Evolutionary conservation across 2,329 filamentous ascomycete genomes (phyloP).

Genomic region (Endocalyx cinctus): DNA sequence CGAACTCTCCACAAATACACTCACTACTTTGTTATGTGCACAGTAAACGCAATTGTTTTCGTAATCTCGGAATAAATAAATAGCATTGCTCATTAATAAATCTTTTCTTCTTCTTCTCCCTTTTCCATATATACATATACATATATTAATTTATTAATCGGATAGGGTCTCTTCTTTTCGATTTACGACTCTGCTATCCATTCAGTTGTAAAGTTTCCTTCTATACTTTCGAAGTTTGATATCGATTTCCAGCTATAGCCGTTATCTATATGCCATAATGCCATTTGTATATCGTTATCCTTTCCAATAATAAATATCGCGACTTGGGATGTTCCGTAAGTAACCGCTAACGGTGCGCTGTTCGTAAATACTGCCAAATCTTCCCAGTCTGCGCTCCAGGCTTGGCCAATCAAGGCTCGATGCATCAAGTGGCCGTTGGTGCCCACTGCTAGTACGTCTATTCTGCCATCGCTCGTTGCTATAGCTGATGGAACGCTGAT

Average conservation of each 20-base stretch:
- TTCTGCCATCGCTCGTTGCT: slow-evolving; percentile 3
- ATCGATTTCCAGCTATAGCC: slow-evolving; percentile 2
- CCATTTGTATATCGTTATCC: slow-evolving; percentile 1
- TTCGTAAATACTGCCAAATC: slow-evolving; percentile 10
- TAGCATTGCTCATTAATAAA: too few species aligned
- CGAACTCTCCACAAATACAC: too few species aligned
- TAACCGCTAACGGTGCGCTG: slow-evolving; percentile 11
- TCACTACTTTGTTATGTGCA: too few species aligned
- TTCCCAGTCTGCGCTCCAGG: slow-evolving; percentile 7
- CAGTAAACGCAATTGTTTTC: too few species aligned
- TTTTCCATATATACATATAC: too few species aligned
- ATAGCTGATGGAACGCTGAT: slow-evolving; percentile 7
- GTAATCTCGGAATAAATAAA: too few species aligned
- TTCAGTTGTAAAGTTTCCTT: slow-evolving; percentile 1
- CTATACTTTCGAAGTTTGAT: neutral
- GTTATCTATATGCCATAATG: neutral
- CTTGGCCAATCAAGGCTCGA: slow-evolving; percentile 1
- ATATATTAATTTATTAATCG: neutral
- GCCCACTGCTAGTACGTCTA: slow-evolving; percentile 10
- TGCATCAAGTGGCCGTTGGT: slow-evolving; percentile 8
- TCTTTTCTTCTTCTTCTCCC: too few species aligned
- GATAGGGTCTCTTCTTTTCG: neutral
- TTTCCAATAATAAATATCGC: slow-evolving; percentile 2
- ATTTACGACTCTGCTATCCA: neutral
- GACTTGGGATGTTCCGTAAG: neutral